Conservation (phyloP, 352 stramenopile species). For the Aphanomyces euteiches region DNA sequence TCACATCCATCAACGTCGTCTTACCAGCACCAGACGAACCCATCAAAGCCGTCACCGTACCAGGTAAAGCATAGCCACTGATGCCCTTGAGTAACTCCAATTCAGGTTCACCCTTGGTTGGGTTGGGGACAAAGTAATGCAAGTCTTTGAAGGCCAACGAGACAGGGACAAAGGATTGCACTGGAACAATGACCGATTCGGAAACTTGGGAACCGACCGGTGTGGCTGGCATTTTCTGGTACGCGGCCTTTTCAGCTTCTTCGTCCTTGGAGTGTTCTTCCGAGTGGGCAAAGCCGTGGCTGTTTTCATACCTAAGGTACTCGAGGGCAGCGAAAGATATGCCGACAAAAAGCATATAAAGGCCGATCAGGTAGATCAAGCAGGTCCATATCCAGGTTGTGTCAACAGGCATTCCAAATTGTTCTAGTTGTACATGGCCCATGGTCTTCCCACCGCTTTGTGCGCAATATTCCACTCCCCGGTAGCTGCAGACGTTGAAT, state of each 20-base stretch:
- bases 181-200: neutral
- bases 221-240: slow-evolving; percentile 1
- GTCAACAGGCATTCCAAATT: too few relatives aligned
- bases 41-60: slow-evolving; percentile 88
- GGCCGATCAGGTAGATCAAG: too few relatives aligned
- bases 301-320: slow-evolving; percentile 39
- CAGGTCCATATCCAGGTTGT: too few relatives aligned
- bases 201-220: neutral
- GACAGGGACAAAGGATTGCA: neutral
- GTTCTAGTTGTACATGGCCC: too few relatives aligned
- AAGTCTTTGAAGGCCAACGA: slow-evolving; percentile 31
- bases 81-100: slow-evolving; percentile 81
- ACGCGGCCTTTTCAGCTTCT: neutral
- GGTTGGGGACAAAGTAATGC: slow-evolving; percentile 44
- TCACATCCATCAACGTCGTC: slow-evolving; percentile 90
- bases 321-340: slow-evolving; percentile 46
- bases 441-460: too few relatives aligned
- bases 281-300: slow-evolving; percentile 25
- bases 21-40: slow-evolving; percentile 75
- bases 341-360: slow-evolving; percentile 39
- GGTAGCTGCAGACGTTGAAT: too few relatives aligned
- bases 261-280: slow-evolving; percentile 29
- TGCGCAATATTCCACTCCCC: too few relatives aligned
- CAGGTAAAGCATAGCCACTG: slow-evolving; percentile 69
- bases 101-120: slow-evolving; percentile 42